A percentile compares a stretch with the other conserved stretches of the same genome.
Conservation (phyloP, 2,329 filamentous ascomycete genomes). For the Trichoderma atrobrunneum region DNA sequence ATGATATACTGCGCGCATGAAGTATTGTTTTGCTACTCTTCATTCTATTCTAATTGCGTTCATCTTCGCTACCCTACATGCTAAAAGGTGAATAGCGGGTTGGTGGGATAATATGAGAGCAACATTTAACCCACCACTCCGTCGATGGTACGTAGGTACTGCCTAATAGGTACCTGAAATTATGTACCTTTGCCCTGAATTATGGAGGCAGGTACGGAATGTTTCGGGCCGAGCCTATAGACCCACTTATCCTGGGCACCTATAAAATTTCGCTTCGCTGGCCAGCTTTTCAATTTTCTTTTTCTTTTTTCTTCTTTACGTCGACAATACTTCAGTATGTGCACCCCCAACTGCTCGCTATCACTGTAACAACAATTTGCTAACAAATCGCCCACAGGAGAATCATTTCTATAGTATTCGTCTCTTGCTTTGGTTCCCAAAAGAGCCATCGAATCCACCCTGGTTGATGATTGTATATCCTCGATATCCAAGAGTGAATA, state of each 20-base stretch:
- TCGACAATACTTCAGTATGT: conserved; percentile 61
- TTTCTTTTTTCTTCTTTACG: conserved; percentile 53
- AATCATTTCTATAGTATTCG: conserved; percentile 99
- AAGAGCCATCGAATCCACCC: conserved; percentile 92
- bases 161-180: not conserved
- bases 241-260: not conserved
- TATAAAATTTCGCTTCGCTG: conserved; percentile 34
- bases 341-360: conserved; percentile 31
- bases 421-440: conserved; percentile 88
- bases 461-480: conserved; percentile 90
- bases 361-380: not conserved
- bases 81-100: no score
- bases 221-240: not conserved
- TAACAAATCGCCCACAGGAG: conserved; percentile 48
- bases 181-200: not conserved
- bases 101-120: no score
- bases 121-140: no score
- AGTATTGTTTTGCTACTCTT: no score
- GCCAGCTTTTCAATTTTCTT: conserved; percentile 32
- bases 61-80: no score
- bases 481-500: conserved; percentile 84
- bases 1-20: no score
- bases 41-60: no score
- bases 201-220: not conserved
- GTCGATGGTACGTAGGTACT: no score